A percentile compares a stretch with the other conserved stretches of the same genome.
These are phyloP conservation scores for Melocanna baccifera DNA, from an alignment of 176 grass and related monocot species.

Conservation along the genomic window DNA sequence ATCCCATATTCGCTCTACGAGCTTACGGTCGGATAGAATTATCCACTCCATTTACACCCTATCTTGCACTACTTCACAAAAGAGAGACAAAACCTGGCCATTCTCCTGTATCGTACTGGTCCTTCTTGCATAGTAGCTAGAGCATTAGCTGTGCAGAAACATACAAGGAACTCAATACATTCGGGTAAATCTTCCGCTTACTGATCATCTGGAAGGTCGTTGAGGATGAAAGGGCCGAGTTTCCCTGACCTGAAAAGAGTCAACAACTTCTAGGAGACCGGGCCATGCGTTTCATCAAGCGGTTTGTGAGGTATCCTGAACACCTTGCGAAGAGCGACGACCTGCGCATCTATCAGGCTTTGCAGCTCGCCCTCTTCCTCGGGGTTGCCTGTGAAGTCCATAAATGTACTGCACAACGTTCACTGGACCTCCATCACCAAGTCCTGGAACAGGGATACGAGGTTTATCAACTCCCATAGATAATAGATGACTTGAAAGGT, in stretches of 20 bases:
- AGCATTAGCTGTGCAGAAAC: background rate
- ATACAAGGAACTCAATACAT: background rate
- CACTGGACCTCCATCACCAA: conserved; percentile 68
- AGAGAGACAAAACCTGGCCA: background rate
- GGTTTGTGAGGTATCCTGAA: conserved; percentile 72
- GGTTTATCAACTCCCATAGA: background rate
- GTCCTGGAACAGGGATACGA: conserved; percentile 40
- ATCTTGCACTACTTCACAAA: background rate
- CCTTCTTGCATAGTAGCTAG: background rate
- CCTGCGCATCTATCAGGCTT: conserved; percentile 65
- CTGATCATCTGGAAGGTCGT: conserved; percentile 55
- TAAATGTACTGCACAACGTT: conserved; percentile 53
- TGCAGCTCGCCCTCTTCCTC: conserved; percentile 78
- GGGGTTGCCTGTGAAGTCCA: conserved; percentile 59
- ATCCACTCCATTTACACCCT: too few relatives aligned
- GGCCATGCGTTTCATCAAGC: conserved; percentile 54
- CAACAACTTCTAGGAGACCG: conserved; percentile 71
- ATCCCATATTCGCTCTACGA: too few relatives aligned
- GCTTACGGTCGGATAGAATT: too few relatives aligned
- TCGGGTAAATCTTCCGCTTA: background rate
- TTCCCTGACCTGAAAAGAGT: conserved; percentile 86
- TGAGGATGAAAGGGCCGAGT: conserved; percentile 73
- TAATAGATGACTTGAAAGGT: background rate
- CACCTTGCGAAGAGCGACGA: conserved; percentile 63
- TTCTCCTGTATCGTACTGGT: background rate